phyloP scores from a whole-genome alignment of 202 grass and related monocot genomes.

The Bolboschoenoplectus hybrid region DNA sequence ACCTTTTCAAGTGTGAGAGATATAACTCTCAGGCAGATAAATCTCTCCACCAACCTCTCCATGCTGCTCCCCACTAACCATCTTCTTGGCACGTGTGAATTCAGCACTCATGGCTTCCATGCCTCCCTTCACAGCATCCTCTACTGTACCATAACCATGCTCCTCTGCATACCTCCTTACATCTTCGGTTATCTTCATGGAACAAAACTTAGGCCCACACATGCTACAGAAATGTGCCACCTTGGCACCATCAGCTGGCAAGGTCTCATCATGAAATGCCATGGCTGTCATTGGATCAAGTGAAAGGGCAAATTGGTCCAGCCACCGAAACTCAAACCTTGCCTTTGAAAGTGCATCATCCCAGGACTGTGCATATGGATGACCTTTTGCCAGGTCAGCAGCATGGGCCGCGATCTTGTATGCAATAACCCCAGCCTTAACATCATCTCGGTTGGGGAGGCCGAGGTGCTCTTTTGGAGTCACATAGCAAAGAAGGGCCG shows the following conservation, averaged over 20 bases:
- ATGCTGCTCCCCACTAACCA: constrained; percentile 87
- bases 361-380: constrained; percentile 87
- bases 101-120: constrained; percentile 96
- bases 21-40: constrained; percentile 88
- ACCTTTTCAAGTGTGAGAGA: constrained; percentile 69
- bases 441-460: constrained; percentile 96
- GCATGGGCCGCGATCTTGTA: constrained; percentile 98
- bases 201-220: constrained; percentile 99
- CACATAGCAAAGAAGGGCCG: constrained; percentile 97
- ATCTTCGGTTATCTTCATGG: constrained; percentile 99
- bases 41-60: constrained; percentile 98
- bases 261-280: constrained; percentile 95
- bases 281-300: constrained; percentile 95
- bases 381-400: constrained; percentile 91
- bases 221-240: constrained; percentile 99
- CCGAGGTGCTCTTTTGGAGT: constrained; percentile 99
- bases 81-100: constrained; percentile 85
- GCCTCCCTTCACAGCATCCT: constrained; percentile 85
- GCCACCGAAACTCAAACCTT: constrained; percentile 99
- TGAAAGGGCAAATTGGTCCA: constrained; percentile 93
- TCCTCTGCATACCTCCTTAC: constrained; percentile 95
- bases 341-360: constrained; percentile 95
- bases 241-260: constrained; percentile 94
- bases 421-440: constrained; percentile 88
- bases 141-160: constrained; percentile 85